Evolutionary conservation across 2,329 filamentous ascomycete species (phyloP).

Genomic region (Dactylellina sp.): DNA sequence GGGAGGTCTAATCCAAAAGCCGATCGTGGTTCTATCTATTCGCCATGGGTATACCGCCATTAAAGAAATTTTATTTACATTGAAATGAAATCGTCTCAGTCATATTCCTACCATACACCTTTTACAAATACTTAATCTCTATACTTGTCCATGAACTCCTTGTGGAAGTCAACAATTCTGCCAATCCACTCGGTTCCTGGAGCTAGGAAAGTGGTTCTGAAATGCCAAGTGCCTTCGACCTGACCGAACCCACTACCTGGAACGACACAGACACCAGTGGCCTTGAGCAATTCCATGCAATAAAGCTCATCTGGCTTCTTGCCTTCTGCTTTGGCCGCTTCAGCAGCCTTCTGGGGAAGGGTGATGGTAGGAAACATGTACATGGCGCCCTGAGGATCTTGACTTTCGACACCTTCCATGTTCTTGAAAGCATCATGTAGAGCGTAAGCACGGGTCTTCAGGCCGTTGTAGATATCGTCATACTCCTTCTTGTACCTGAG

Average conservation of each 20-base stretch:
- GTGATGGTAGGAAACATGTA: constrained; percentile 97
- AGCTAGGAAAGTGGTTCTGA: constrained; percentile 95
- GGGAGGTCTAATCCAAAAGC: neutral
- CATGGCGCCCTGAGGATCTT: constrained; percentile 90
- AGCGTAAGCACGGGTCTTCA: constrained; percentile 82
- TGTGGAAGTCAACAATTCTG: constrained; percentile 88
- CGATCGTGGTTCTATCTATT: constrained; percentile 19
- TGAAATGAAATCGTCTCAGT: neutral
- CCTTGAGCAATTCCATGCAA: constrained; percentile 87
- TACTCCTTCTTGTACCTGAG: constrained; percentile 84
- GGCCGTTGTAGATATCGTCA: constrained; percentile 80
- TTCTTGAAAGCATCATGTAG: constrained; percentile 89
- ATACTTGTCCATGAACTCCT: constrained; percentile 87
- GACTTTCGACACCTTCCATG: constrained; percentile 96
- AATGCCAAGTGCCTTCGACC: constrained; percentile 89
- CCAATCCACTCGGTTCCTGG: constrained; percentile 96
- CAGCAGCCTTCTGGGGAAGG: constrained; percentile 79
- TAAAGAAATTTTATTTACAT: constrained; percentile 39
- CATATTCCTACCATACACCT: neutral
- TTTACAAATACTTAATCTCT: constrained; percentile 24
- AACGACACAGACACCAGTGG: constrained; percentile 93
- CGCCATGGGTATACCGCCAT: constrained; percentile 21
- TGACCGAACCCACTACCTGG: constrained; percentile 94
- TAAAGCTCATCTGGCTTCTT: constrained; percentile 92
- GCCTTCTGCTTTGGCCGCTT: constrained; percentile 79